phyloP scores from a whole-genome alignment of 1,139 yeast genomes.

The Candida sp. region DNA sequence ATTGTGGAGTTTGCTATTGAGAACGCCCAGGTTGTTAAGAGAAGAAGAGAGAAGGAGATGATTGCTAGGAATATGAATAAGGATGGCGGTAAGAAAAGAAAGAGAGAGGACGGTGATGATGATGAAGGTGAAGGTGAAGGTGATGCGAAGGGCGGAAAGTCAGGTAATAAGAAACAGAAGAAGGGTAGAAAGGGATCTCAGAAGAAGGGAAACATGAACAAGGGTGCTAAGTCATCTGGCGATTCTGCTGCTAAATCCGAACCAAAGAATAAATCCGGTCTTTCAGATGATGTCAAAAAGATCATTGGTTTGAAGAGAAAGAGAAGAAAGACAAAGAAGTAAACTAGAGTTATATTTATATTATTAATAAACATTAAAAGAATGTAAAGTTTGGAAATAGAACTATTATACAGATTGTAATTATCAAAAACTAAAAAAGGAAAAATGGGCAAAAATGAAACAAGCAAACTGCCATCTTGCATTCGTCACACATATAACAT shows the following conservation, averaged over 20 bases:
- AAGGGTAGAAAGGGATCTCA: conserved; percentile 25
- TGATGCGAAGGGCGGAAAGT: conserved; percentile 12
- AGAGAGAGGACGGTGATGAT: conserved; percentile 26
- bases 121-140: conserved; percentile 18
- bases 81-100: conserved; percentile 23
- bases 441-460: not conserved
- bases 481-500: not conserved
- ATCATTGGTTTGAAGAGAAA: conserved; percentile 73
- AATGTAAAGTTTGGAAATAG: not conserved
- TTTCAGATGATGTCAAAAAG: conserved; percentile 60
- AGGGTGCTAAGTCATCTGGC: conserved; percentile 18
- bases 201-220: conserved; percentile 44
- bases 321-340: conserved; percentile 57
- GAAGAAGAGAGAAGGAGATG: conserved; percentile 76
- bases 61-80: conserved; percentile 41
- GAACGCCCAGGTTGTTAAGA: conserved; percentile 89
- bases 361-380: not conserved
- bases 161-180: conserved; percentile 17
- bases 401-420: conserved; percentile 1
- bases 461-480: not conserved
- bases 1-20: conserved; percentile 97
- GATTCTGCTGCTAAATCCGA: conserved; percentile 13
- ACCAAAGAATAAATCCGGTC: conserved; percentile 37
- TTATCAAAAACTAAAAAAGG: not conserved
- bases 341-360: conserved; percentile 7